A percentile compares a stretch with the other conserved stretches of the same genome.
phyloP scores from a whole-genome alignment of 371 early-diverging fungal species.

The Quaeritorhiza haematococci region DNA sequence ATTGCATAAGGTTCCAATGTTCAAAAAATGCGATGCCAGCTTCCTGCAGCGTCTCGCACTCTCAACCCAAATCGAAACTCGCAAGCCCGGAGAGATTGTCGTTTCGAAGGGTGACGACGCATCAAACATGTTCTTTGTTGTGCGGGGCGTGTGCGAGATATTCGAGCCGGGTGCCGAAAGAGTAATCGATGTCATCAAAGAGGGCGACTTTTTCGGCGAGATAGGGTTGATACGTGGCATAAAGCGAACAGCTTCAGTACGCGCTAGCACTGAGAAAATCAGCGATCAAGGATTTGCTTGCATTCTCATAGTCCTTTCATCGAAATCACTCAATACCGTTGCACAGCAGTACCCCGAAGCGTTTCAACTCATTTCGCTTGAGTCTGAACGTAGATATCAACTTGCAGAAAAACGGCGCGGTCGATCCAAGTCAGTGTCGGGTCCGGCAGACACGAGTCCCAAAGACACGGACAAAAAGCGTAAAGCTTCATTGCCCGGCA shows the following conservation, averaged over 20 bases:
- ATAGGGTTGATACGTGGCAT: slow-evolving; percentile 44
- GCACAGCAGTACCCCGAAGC: slow-evolving; percentile 33
- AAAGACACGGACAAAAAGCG: no score
- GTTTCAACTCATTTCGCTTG: slow-evolving; percentile 32
- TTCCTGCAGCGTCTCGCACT: slow-evolving; percentile 32
- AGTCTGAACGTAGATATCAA: slow-evolving; percentile 31
- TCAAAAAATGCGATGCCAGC: slow-evolving; percentile 23
- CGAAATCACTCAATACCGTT: slow-evolving; percentile 27
- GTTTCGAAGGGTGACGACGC: slow-evolving; percentile 26
- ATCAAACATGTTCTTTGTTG: slow-evolving; percentile 37
- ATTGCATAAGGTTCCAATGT: slow-evolving; percentile 30
- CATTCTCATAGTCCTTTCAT: slow-evolving; percentile 37
- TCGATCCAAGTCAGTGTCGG: no score
- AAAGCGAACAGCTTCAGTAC: slow-evolving; percentile 50
- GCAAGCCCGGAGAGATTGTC: slow-evolving; percentile 13
- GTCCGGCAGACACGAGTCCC: no score
- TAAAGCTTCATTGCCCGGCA: no score
- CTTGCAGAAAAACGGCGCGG: slow-evolving; percentile 19
- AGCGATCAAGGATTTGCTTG: no score
- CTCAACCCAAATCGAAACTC: slow-evolving; percentile 22
- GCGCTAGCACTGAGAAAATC: slow-evolving; percentile 30
- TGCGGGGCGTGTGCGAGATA: slow-evolving; percentile 30
- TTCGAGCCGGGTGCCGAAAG: slow-evolving; percentile 26
- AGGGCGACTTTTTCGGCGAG: slow-evolving; percentile 44
- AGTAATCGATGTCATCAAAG: slow-evolving; percentile 27